phyloP scores from a whole-genome alignment of 2,329 filamentous ascomycete genomes.

The Curvularia eragrostidis region DNA sequence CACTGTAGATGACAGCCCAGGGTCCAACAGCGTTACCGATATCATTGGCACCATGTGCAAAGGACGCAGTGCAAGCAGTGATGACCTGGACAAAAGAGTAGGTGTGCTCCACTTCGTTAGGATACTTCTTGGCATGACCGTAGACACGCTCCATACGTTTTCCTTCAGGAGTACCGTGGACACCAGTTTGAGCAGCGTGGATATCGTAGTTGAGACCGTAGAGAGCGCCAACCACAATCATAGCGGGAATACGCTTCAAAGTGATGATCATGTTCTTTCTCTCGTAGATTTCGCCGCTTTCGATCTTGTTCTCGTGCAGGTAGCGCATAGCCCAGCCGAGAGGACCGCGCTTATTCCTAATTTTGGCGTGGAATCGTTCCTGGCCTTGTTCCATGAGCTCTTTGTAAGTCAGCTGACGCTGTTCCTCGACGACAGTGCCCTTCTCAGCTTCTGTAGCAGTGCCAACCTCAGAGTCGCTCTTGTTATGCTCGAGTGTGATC shows the following conservation, averaged over 20 bases:
- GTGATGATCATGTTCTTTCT: conserved; percentile 70
- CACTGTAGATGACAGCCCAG: conserved; percentile 49
- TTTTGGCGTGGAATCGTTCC: conserved; percentile 66
- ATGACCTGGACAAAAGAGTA: conserved; percentile 61
- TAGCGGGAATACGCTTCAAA: conserved; percentile 71
- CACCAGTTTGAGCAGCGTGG: conserved; percentile 74
- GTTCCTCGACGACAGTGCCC: conserved; percentile 51
- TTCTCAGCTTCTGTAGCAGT: conserved; percentile 45
- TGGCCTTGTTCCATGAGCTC: conserved; percentile 65
- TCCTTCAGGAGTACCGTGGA: conserved; percentile 75
- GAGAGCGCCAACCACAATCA: conserved; percentile 66
- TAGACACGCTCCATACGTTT: conserved; percentile 74
- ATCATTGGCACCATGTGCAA: conserved; percentile 76
- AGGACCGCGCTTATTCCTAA: conserved; percentile 68
- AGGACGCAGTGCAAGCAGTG: conserved; percentile 51
- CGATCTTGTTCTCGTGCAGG: conserved; percentile 76
- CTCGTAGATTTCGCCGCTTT: conserved; percentile 76
- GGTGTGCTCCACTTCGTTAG: conserved; percentile 49
- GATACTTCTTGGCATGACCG: conserved; percentile 50
- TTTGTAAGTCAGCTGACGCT: conserved; percentile 65
- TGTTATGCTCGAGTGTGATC: conserved; percentile 24
- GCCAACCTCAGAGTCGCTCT: conserved; percentile 42
- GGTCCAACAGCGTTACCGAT: conserved; percentile 49
- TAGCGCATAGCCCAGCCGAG: conserved; percentile 85
- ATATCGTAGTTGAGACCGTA: conserved; percentile 86